A percentile compares a stretch with the other conserved stretches of the same genome.
phyloP scores from a whole-genome alignment of 768 basidiomycete species.

The Xerocomus spinulosus region DNA sequence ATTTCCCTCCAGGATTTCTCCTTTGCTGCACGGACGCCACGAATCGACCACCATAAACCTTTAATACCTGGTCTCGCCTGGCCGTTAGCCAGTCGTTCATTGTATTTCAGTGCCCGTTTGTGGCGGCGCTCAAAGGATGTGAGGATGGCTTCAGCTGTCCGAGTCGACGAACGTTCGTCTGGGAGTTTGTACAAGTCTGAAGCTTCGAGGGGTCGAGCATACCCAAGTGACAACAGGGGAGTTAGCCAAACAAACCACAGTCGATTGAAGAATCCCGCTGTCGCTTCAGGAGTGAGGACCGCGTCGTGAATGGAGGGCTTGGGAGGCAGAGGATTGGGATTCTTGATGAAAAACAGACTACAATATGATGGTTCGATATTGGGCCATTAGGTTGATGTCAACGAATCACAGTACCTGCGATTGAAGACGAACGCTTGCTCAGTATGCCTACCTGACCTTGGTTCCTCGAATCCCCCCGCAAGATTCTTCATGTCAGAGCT shows the following conservation, averaged over 20 bases:
- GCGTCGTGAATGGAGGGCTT: background rate
- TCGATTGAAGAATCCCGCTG: background rate
- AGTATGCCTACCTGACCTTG: background rate
- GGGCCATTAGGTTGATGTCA: background rate
- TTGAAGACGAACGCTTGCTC: background rate
- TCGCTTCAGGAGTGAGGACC: background rate
- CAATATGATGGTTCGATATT: background rate
- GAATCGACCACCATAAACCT: too few species aligned
- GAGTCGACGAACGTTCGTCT: too few species aligned
- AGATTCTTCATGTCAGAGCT: too few species aligned
- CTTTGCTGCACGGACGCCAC: too few species aligned
- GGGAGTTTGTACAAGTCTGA: too few species aligned
- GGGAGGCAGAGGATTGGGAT: constrained; percentile 26
- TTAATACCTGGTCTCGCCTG: too few species aligned
- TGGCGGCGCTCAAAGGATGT: background rate
- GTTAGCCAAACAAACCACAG: background rate
- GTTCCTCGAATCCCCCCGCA: background rate
- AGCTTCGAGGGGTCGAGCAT: too few species aligned
- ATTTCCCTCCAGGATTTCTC: too few species aligned
- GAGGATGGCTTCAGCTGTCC: background rate
- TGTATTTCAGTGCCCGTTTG: too few species aligned
- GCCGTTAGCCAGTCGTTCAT: too few species aligned
- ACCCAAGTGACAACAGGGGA: too few species aligned
- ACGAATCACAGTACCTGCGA: constrained; percentile 1
- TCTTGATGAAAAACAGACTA: constrained; percentile 8